phyloP scores from a whole-genome alignment of 441 rosid genomes.

The Eugenia klotzschiana region DNA sequence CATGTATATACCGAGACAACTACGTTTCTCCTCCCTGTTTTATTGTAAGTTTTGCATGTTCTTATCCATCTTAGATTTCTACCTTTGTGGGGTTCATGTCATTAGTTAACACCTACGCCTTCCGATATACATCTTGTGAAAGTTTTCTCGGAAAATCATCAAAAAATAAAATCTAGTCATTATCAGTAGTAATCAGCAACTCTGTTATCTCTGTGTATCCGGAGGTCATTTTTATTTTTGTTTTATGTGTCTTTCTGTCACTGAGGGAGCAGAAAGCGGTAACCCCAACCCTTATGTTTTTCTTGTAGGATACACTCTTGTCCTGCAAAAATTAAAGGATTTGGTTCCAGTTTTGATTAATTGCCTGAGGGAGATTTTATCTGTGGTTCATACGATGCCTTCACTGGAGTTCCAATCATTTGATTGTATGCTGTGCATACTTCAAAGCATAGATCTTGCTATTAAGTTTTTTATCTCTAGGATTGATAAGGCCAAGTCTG shows the following conservation, averaged over 20 bases:
- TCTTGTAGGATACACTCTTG: conserved; percentile 30
- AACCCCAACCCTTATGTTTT: neutral
- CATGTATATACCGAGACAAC: neutral
- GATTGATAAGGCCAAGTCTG: conserved; percentile 11
- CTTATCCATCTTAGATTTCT: neutral
- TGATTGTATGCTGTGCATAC: conserved; percentile 43
- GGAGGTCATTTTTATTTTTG: neutral
- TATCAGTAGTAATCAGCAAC: neutral
- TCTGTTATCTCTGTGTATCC: neutral
- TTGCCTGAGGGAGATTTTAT: conserved; percentile 64
- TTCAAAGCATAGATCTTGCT: conserved; percentile 52
- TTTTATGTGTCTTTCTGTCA: neutral
- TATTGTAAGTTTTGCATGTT: neutral
- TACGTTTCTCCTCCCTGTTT: neutral
- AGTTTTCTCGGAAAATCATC: neutral
- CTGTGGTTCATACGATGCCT: conserved; percentile 29
- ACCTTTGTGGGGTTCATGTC: neutral
- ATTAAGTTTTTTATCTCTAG: conserved; percentile 30
- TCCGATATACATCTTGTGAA: neutral
- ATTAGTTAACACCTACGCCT: neutral
- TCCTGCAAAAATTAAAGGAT: conserved; percentile 38
- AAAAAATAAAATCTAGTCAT: neutral
- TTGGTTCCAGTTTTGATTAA: conserved; percentile 55
- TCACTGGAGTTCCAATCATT: conserved; percentile 41
- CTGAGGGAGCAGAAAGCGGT: neutral